Evolutionary conservation across 805 yeast genomes (phyloP).

Genomic region (Metschnikowia colocasiae): DNA sequence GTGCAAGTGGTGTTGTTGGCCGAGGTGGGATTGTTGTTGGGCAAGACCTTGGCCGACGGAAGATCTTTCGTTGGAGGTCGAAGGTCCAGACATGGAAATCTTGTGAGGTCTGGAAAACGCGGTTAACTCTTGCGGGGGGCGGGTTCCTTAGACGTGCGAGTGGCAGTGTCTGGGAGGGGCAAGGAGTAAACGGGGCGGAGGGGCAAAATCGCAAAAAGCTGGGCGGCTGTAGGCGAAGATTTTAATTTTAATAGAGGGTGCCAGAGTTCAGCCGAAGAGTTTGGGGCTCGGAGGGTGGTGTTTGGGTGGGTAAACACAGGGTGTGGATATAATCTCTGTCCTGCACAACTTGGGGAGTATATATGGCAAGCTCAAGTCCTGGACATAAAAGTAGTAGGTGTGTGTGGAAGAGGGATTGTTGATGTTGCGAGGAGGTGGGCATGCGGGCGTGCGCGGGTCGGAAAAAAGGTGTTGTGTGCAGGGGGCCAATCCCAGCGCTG

Average conservation of each 20-base stretch:
- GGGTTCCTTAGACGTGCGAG: not conserved
- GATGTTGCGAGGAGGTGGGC: slow-evolving; percentile 16
- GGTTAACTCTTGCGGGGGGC: not conserved
- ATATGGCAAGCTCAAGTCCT: slow-evolving; percentile 16
- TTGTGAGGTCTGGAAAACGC: not conserved
- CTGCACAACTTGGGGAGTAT: slow-evolving; percentile 19
- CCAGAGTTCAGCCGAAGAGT: not conserved
- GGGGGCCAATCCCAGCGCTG: slow-evolving; percentile 10
- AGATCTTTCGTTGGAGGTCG: slow-evolving; percentile 20
- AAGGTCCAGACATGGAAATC: slow-evolving; percentile 18
- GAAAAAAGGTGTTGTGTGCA: slow-evolving; percentile 8
- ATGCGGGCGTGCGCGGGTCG: slow-evolving; percentile 17
- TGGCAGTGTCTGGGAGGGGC: not conserved
- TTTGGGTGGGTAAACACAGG: slow-evolving; percentile 11
- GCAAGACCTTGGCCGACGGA: slow-evolving; percentile 13
- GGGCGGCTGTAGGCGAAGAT: not conserved
- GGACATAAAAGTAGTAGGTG: slow-evolving; percentile 24
- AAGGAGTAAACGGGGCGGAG: not conserved
- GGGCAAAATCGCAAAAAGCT: not conserved
- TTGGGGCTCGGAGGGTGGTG: slow-evolving; percentile 1
- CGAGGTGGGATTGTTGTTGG: slow-evolving; percentile 15
- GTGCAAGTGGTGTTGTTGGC: slow-evolving; percentile 19
- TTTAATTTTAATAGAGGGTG: not conserved
- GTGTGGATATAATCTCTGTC: slow-evolving; percentile 21
- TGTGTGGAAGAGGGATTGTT: slow-evolving; percentile 21